Evolutionary conservation across 1,284 basidiomycete species (phyloP), one percentile per base, ranked within the genome.

Genomic region (Boletus mariae): DNA sequence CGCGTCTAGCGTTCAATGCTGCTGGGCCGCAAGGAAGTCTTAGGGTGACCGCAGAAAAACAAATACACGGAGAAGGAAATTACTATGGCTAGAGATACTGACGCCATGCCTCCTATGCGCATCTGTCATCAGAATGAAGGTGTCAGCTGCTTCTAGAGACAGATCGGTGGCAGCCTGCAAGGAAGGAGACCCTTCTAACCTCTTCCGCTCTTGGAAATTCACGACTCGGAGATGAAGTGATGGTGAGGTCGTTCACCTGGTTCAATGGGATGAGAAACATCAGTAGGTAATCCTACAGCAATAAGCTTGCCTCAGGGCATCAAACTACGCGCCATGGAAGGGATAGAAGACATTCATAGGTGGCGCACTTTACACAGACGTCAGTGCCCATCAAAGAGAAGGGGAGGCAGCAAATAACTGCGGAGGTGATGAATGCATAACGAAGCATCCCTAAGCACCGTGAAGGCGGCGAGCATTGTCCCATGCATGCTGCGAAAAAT

Each of bases 211-310:
- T 56, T 59, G 54, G 37, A 54, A 59, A 67, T 59, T 49, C 56
- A 55, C 37, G 41, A 34, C 47, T 7, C 62, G 66, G 62, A 68
- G 55, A 64, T 68, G 66, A 68, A 43, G 55, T 25, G 49, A 63
- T 17, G 15, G 38, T 35, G 41, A 54, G 32, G 32, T 32, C 31
- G 11, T n/a, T 29, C 41, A 45, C 61, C 50, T 51, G 25, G 53
- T 45, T 34, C 12, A 47, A 48, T 44, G 43, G 32, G 41, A 26
- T 42, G 10, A 51, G 23, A 47, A 52, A 55, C 41, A 17, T 41
- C 32, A 42, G 49, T 50, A 49, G 41, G 60, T 56, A 52, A 58
- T 51, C n/a, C 44, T 48, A 25, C 28, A 47, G 26, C 48, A 51
- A 42, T 32, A 10, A 26, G 32, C 49, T 34, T 47, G 53, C 51